Conservation (phyloP, 345 rosid species). For the Zanthoxylum bungeanum region DNA sequence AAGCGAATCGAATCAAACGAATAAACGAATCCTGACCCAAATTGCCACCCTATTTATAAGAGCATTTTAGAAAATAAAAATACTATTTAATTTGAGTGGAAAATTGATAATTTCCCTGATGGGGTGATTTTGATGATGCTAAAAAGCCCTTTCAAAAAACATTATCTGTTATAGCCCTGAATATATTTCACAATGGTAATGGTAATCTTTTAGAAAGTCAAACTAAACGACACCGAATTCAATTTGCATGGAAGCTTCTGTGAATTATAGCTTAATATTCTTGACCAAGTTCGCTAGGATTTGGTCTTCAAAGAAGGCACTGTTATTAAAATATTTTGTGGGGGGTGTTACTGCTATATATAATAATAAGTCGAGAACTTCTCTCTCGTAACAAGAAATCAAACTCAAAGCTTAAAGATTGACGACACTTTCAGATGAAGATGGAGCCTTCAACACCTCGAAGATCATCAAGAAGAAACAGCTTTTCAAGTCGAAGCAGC, state of each 20-base stretch:
- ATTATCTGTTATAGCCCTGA: not conserved
- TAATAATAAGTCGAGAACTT: not conserved
- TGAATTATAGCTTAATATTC: not conserved
- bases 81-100: too few relatives aligned
- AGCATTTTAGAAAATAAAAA: too few relatives aligned
- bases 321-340: not conserved
- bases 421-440: constrained; percentile 11
- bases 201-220: constrained; percentile 24
- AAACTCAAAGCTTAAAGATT: not conserved
- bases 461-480: constrained; percentile 33
- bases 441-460: constrained; percentile 29
- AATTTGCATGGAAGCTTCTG: constrained; percentile 25
- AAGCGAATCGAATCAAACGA: too few relatives aligned
- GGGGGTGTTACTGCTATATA: too few relatives aligned
- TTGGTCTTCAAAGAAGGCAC: constrained; percentile 11
- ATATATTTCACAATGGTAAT: not conserved
- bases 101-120: too few relatives aligned
- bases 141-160: not conserved
- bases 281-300: constrained; percentile 23
- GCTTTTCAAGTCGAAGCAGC: constrained; percentile 11
- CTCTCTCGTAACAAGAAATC: not conserved
- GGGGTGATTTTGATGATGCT: too few relatives aligned
- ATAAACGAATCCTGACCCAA: too few relatives aligned
- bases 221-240: constrained; percentile 6
- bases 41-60: too few relatives aligned